Evolutionary conservation across 78 protist species (phyloP).

Genomic region (Dictyostelium discoideum): DNA sequence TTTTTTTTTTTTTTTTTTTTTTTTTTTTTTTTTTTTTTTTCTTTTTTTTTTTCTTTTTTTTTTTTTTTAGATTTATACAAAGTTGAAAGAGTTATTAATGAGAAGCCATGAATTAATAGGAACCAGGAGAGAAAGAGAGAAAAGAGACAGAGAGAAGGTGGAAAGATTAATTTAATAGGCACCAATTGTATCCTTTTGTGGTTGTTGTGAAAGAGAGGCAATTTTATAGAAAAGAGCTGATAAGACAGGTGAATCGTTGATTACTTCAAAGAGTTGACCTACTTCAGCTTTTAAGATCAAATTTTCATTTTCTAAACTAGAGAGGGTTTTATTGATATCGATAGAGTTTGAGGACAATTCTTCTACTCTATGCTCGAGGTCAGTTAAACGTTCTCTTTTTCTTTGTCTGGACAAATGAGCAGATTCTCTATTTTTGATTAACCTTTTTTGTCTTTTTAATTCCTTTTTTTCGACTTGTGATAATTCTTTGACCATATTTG

Average conservation of each 20-base stretch:
- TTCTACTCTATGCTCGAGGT: slow-evolving; percentile 65
- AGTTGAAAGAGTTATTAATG: not conserved
- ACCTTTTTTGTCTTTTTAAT: slow-evolving; percentile 76
- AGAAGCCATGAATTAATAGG: not conserved
- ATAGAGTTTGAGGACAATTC: slow-evolving; percentile 36
- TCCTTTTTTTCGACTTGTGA: slow-evolving; percentile 39
- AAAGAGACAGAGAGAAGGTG: not conserved
- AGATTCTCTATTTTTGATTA: slow-evolving; percentile 86
- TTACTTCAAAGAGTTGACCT: slow-evolving; percentile 52
- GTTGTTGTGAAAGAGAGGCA: not conserved
- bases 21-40: not conserved
- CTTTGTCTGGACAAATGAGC: slow-evolving; percentile 82
- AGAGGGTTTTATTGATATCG: not conserved
- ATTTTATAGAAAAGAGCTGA: slow-evolving; percentile 31
- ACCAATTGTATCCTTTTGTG: not conserved
- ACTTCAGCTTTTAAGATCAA: slow-evolving; percentile 68
- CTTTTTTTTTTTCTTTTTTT: not conserved
- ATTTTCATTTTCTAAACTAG: slow-evolving; percentile 48
- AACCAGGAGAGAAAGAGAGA: not conserved
- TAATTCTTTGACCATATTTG: not conserved
- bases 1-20: not conserved
- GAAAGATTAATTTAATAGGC: not conserved
- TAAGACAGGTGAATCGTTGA: slow-evolving; percentile 52
- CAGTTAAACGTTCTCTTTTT: slow-evolving; percentile 78
- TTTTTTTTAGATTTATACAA: not conserved